These are phyloP conservation scores for Suillus lakei DNA, from an alignment of 768 basidiomycete genomes.

Conservation along the genomic window DNA sequence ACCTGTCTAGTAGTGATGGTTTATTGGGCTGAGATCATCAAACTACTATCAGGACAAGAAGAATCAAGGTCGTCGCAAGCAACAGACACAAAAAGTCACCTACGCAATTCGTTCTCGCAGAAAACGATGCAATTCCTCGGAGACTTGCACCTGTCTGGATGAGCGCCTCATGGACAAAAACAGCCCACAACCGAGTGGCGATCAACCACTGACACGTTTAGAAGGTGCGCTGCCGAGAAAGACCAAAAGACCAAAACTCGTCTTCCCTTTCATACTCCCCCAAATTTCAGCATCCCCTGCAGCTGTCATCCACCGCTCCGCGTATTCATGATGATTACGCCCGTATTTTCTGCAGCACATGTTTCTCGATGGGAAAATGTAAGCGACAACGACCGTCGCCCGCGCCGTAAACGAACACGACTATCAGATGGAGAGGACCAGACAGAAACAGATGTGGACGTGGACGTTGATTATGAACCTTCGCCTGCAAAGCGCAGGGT, in stretches of 20 bases:
- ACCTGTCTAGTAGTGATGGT: background rate
- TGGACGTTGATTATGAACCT: background rate
- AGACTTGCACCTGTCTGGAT: background rate
- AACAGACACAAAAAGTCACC: background rate
- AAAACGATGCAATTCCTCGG: background rate
- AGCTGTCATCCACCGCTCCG: background rate
- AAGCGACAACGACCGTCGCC: slow-evolving; percentile 5
- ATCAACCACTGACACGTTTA: background rate
- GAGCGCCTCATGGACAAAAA: slow-evolving; percentile 7
- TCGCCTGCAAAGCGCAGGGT: background rate
- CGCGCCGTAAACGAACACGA: slow-evolving; percentile 6
- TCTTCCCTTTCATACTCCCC: background rate
- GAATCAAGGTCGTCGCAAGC: background rate
- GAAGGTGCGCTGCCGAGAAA: slow-evolving; percentile 1
- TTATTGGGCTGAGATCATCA: background rate
- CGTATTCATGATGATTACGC: slow-evolving; percentile 19
- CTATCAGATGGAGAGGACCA: slow-evolving; percentile 6
- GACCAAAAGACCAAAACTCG: background rate
- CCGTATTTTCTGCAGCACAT: slow-evolving; percentile 40
- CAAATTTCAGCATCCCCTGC: background rate
- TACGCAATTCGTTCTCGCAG: background rate
- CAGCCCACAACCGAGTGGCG: slow-evolving; percentile 2
- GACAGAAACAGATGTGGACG: background rate
- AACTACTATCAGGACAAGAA: background rate
- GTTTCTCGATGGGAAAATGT: slow-evolving; percentile 29